Base-by-base conservation (phyloP, 805 yeast genomes). In the Saturnispora besseyi region DNA sequence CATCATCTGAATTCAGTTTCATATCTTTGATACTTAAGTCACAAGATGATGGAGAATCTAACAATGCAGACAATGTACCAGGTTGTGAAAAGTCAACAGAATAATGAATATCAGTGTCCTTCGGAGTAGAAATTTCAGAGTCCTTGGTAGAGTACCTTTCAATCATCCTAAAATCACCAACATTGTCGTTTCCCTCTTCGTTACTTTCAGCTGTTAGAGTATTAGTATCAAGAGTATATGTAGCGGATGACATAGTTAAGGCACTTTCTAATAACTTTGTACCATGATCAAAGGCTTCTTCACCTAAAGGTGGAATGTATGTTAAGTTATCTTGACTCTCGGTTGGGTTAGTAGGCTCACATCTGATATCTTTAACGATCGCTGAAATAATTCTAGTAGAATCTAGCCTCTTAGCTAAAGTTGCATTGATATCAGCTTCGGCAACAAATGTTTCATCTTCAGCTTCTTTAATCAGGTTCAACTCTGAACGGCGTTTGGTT, bases 1-100 rank as follows among this genome's bases (percentile, higher is more conserved):
- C 44, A 9, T 46, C 41, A 18, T 41, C 44, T 6, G 29, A 43
- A 24, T 45, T 26, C 33, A 30, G 21, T 30, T 36, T 26, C 10
- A 26, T n/a, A 13, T 24, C 38, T 18, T 15, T n/a, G 10, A 12
- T 10, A 32, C 32, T 31, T 6, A 55, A 32, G 6, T 28, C 43
- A 5, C 65, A 48, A 5, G 55, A 45, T 26, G 55, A 49, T 31
- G 55, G 48, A 30, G 48, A 47, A 43, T 55, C 57, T 18, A 55
- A 42, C 7, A 53, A n/a, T 2, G 54, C 53, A 9, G 55, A 41
- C 10, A 54, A 44, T 8, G 45, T 42, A 1, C 57, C 57, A 7
- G 54, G 54, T 21, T 48, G 33, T 10, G 30, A 28, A 2, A 48
- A 48, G 34, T 48, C 50, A 18, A 36, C 11, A 36, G 40, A 36